A percentile compares a stretch with the other conserved stretches of the same genome.
These are phyloP conservation scores for Paxillus involutus DNA, from an alignment of 768 basidiomycete species.

Conservation along the genomic window DNA sequence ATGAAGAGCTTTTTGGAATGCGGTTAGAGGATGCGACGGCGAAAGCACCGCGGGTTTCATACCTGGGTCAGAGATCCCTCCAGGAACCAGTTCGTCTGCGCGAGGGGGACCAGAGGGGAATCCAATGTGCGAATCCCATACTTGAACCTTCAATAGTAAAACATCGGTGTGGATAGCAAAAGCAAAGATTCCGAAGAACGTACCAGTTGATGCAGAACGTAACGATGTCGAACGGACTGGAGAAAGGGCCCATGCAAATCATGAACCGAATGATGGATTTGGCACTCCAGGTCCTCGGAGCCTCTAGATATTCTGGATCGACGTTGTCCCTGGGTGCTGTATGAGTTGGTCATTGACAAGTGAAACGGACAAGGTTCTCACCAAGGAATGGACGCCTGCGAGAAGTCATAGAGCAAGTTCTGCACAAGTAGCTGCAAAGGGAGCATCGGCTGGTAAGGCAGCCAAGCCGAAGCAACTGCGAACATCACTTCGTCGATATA, in stretches of 20 bases:
- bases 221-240: slow-evolving; percentile 34
- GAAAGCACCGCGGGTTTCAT: background rate
- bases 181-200: background rate
- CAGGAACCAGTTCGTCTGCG: slow-evolving; percentile 38
- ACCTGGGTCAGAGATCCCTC: slow-evolving; percentile 38
- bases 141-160: slow-evolving; percentile 22
- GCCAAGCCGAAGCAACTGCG: slow-evolving; percentile 36
- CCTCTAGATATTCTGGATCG: slow-evolving; percentile 35
- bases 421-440: slow-evolving; percentile 33
- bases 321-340: slow-evolving; percentile 32
- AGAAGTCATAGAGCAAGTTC: slow-evolving; percentile 37
- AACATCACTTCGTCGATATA: background rate
- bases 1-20: slow-evolving; percentile 25
- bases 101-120: slow-evolving; percentile 29
- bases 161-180: background rate
- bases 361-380: slow-evolving; percentile 3
- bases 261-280: slow-evolving; percentile 37
- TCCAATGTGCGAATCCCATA: slow-evolving; percentile 28
- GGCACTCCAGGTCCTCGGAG: slow-evolving; percentile 32
- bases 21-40: background rate
- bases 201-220: slow-evolving; percentile 35
- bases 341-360: slow-evolving; percentile 6
- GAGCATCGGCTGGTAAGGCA: slow-evolving; percentile 38
- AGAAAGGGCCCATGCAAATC: slow-evolving; percentile 36
- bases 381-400: slow-evolving; percentile 38